Conservation (phyloP, 2,329 filamentous ascomycete genomes). For the Sarocladium brachiariae region DNA sequence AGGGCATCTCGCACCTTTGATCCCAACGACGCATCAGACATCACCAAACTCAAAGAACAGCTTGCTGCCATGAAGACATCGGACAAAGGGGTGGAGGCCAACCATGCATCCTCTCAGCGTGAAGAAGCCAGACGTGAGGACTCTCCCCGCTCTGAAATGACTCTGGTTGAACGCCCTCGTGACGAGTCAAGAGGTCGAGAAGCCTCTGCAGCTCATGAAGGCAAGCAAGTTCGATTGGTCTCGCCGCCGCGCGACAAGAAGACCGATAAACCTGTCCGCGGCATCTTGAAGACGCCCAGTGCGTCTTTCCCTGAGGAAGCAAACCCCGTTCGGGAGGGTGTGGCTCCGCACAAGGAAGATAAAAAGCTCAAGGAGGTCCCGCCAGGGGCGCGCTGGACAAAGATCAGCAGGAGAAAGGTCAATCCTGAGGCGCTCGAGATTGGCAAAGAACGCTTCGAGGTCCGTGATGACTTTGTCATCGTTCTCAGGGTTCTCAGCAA, state of each 20-base stretch:
- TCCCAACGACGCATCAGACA: conserved; percentile 43
- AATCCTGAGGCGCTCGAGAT: conserved; percentile 81
- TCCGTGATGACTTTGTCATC: conserved; percentile 89
- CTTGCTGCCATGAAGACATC: conserved; percentile 34
- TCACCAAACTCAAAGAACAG: conserved; percentile 44
- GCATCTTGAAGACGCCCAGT: conserved; percentile 79
- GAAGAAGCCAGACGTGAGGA: conserved; percentile 12
- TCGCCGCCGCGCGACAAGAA: conserved; percentile 59
- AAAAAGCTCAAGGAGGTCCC: conserved; percentile 66
- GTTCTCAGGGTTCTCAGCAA: conserved; percentile 80
- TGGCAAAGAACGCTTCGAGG: conserved; percentile 86
- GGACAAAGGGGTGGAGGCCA: conserved; percentile 1
- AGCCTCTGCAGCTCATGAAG: neutral
- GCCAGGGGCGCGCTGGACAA: conserved; percentile 81
- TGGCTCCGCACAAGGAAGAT: conserved; percentile 87
- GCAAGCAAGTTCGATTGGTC: conserved; percentile 57
- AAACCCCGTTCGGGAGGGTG: conserved; percentile 78
- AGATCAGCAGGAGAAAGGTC: conserved; percentile 80
- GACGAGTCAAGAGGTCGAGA: conserved; percentile 23
- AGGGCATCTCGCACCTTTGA: conserved; percentile 38
- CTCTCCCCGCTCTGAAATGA: conserved; percentile 7
- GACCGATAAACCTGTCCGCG: conserved; percentile 60
- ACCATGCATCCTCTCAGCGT: neutral
- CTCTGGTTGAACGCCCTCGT: conserved; percentile 13
- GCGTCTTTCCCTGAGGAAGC: conserved; percentile 81